Percentiles rank a stretch among this genome's conserved stretches.
These are phyloP conservation scores for Leccinum sublutescens DNA, from an alignment of 768 basidiomycete species.

Conservation along the genomic window DNA sequence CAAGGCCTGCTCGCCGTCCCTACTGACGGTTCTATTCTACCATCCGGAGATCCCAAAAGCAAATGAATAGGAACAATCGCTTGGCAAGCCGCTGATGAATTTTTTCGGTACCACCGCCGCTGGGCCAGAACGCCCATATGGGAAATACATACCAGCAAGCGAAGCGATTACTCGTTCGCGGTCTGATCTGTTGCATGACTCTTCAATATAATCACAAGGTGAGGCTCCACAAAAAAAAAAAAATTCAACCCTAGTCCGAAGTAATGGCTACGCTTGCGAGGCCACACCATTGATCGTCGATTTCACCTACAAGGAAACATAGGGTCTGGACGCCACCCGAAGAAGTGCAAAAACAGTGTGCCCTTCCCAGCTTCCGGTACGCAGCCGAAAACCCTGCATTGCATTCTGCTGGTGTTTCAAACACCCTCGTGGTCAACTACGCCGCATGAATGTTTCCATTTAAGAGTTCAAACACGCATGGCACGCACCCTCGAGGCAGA, in stretches of 20 bases:
- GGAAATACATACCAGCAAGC: not conserved
- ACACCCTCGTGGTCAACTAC: conserved; percentile 17
- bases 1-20: conserved; percentile 3
- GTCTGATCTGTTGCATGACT: not conserved
- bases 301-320: conserved; percentile 39
- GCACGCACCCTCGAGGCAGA: conserved; percentile 11
- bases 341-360: conserved; percentile 14
- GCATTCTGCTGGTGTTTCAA: conserved; percentile 12
- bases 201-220: not conserved
- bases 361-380: conserved; percentile 11
- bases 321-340: conserved; percentile 26
- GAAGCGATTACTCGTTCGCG: conserved; percentile 2
- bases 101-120: conserved; percentile 1
- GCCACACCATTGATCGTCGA: conserved; percentile 23
- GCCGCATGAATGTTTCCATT: conserved; percentile 13
- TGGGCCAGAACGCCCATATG: not conserved
- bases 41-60: conserved; percentile 10
- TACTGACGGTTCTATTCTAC: conserved; percentile 8
- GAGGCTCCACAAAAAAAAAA: not conserved
- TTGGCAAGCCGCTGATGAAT: not conserved
- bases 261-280: conserved; percentile 20
- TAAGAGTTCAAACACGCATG: not conserved
- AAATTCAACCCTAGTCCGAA: not conserved
- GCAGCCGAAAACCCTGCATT: conserved; percentile 7
- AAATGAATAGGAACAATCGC: conserved; percentile 4